Evolutionary conservation across 306 rosid genomes (phyloP).

Genomic region (Prunus mira): DNA sequence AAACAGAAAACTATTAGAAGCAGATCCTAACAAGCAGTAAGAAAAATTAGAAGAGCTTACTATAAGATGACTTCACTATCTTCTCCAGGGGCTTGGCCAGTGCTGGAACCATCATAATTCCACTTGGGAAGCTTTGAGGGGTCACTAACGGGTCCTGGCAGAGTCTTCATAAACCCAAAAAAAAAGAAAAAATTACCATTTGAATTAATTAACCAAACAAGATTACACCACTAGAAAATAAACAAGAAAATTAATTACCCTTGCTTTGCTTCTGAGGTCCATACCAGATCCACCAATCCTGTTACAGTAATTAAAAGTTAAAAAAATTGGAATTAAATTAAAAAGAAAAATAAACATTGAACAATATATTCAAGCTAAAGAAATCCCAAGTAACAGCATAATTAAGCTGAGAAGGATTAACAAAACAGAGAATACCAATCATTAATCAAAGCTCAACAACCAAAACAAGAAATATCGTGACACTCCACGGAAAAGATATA

Average conservation of each 20-base stretch:
- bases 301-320: conserved; percentile 1
- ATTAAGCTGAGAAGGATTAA: not conserved
- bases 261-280: conserved; percentile 97
- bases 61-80: conserved; percentile 86
- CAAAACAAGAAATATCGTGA: not conserved
- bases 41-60: conserved; percentile 32
- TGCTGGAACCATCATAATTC: conserved; percentile 94
- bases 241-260: conserved; percentile 41
- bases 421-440: not conserved
- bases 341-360: not conserved
- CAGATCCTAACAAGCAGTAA: not conserved
- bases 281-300: conserved; percentile 97
- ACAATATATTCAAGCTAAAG: not conserved
- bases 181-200: conserved; percentile 3
- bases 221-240: not conserved
- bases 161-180: conserved; percentile 50
- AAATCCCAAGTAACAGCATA: not conserved
- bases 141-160: conserved; percentile 61
- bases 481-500: not conserved
- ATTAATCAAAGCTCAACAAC: not conserved
- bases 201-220: not conserved
- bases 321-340: not conserved
- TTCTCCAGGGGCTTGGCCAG: conserved; percentile 87
- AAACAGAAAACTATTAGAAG: not conserved
- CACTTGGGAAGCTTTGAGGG: conserved; percentile 86